These are phyloP conservation scores for Solanum etuberosum DNA, from an alignment of 257 asterid genomes.

Conservation along the genomic window DNA sequence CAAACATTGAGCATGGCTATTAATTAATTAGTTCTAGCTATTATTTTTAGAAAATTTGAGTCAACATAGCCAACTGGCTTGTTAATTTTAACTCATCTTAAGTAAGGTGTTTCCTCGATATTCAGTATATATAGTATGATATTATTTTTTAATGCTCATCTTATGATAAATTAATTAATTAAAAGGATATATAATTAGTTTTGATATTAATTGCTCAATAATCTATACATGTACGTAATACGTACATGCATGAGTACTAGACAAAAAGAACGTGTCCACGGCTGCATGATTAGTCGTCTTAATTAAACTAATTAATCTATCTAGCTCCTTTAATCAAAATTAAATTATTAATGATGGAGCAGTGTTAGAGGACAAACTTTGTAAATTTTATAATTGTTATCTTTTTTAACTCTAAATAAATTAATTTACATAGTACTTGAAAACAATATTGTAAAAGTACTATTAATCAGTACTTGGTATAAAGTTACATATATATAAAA, in stretches of 20 bases:
- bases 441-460: neutral
- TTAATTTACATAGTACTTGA: neutral
- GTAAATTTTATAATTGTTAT: neutral
- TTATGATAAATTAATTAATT: neutral
- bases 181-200: neutral
- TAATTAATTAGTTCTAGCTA: neutral
- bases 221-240: neutral
- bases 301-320: neutral
- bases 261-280: neutral
- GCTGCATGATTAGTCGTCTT: neutral
- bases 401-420: neutral
- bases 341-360: neutral
- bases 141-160: neutral
- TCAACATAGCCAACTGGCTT: slow-evolving; percentile 6
- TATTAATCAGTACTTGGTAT: neutral
- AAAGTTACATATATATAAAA: neutral
- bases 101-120: slow-evolving; percentile 1
- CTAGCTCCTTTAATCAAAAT: neutral
- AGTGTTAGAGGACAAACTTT: neutral
- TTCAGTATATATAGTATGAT: neutral
- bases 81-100: neutral
- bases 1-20: neutral
- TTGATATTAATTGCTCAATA: neutral
- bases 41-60: neutral
- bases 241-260: slow-evolving; percentile 16